Percentiles rank a stretch among this genome's conserved stretches.
phyloP scores from a whole-genome alignment of 352 stramenopile genomes.

The Phytophthora sp. region DNA sequence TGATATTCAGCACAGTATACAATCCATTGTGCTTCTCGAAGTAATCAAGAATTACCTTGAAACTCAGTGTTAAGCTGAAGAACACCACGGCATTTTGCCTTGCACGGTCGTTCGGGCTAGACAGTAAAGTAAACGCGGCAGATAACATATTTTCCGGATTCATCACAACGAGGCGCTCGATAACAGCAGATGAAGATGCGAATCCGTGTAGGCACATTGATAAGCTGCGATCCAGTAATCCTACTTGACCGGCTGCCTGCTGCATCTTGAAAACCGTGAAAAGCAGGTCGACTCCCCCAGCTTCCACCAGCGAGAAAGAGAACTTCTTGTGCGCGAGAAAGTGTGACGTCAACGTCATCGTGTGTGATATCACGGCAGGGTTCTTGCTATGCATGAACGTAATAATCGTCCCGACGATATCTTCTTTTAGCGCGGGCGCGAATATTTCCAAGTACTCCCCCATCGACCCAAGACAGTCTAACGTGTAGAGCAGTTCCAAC shows the following conservation, averaged over 20 bases:
- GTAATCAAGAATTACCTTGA: conserved; percentile 83
- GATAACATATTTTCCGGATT: conserved; percentile 67
- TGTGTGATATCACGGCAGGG: conserved; percentile 75
- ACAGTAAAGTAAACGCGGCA: conserved; percentile 67
- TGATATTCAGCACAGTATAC: conserved; percentile 87
- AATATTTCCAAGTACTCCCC: conserved; percentile 89
- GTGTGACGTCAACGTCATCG: conserved; percentile 85
- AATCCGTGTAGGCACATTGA: conserved; percentile 89
- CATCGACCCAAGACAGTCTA: conserved; percentile 86
- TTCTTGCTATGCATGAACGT: conserved; percentile 89
- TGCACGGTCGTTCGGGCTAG: conserved; percentile 79
- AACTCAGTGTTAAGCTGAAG: conserved; percentile 80
- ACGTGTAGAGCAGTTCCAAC: conserved; percentile 81
- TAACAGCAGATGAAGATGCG: conserved; percentile 77
- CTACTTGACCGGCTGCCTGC: conserved; percentile 60
- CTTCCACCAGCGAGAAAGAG: conserved; percentile 75
- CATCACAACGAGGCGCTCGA: conserved; percentile 70
- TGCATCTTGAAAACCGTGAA: conserved; percentile 67
- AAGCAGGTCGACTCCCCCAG: conserved; percentile 73
- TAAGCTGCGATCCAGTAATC: conserved; percentile 72
- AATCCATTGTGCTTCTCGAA: conserved; percentile 87
- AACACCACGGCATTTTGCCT: conserved; percentile 87
- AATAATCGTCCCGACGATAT: conserved; percentile 82
- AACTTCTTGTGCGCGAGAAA: conserved; percentile 90
- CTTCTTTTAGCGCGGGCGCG: conserved; percentile 80